A percentile compares a stretch with the other conserved stretches of the same genome.
phyloP scores from a whole-genome alignment of 2,329 filamentous ascomycete genomes.

The Claviceps digitariae region DNA sequence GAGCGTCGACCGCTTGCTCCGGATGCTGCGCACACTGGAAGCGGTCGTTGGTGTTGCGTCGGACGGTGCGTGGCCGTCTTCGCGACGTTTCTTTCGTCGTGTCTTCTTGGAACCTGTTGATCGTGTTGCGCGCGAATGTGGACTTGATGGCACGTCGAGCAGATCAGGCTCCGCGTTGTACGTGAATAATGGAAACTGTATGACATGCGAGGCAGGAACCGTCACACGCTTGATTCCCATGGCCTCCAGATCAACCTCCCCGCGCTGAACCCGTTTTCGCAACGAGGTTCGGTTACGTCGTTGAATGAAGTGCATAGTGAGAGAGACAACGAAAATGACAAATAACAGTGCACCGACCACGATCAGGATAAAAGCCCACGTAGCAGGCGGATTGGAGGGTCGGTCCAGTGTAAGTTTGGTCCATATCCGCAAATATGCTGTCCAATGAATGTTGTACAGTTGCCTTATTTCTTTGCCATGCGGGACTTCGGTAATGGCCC shows the following conservation, averaged over 20 bases:
- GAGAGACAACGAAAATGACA: slow-evolving; percentile 53
- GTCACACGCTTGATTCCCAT: slow-evolving; percentile 73
- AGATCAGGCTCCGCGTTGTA: slow-evolving; percentile 48
- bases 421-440: slow-evolving; percentile 48
- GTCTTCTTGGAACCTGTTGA: slow-evolving; percentile 15
- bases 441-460: slow-evolving; percentile 39
- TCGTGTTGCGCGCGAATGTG: slow-evolving; percentile 14
- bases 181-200: slow-evolving; percentile 63
- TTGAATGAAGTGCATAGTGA: slow-evolving; percentile 67
- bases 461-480: slow-evolving; percentile 41
- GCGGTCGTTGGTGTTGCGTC: slow-evolving; percentile 11
- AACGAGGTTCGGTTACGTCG: slow-evolving; percentile 54
- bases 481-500: slow-evolving; percentile 51
- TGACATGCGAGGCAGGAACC: slow-evolving; percentile 58
- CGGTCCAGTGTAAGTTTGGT: slow-evolving; percentile 37
- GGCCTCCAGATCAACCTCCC: slow-evolving; percentile 75
- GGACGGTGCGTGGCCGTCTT: slow-evolving; percentile 16
- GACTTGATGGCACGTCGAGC: slow-evolving; percentile 20
- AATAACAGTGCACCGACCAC: slow-evolving; percentile 58
- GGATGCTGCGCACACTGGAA: slow-evolving; percentile 14
- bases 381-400: slow-evolving; percentile 44
- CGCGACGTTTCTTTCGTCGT: slow-evolving; percentile 17
- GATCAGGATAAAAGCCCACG: slow-evolving; percentile 68
- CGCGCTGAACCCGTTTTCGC: slow-evolving; percentile 55
- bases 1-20: slow-evolving; percentile 26